A percentile compares a stretch with the other conserved stretches of the same genome.
These are phyloP conservation scores for Jatropha multifida DNA, from an alignment of 441 rosid species.

Conservation along the genomic window DNA sequence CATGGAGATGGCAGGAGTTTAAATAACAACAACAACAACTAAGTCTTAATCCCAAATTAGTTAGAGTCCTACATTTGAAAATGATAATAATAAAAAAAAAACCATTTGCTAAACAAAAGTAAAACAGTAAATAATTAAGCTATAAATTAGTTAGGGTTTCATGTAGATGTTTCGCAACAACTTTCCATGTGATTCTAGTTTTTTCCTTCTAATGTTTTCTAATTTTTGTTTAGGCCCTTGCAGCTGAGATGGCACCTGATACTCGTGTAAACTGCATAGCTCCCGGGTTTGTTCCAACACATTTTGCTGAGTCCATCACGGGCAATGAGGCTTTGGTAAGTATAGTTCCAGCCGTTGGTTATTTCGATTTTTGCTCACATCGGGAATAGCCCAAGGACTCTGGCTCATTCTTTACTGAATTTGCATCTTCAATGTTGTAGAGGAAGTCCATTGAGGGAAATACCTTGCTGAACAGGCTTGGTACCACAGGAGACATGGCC, in stretches of 20 bases:
- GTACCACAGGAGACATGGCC: conserved; percentile 81
- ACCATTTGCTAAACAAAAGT: no score
- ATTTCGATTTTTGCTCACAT: neutral
- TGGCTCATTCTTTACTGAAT: neutral
- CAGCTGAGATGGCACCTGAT: conserved; percentile 74
- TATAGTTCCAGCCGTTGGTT: conserved; percentile 5
- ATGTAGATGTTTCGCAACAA: no score
- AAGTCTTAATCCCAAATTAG: no score
- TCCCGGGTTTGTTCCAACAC: conserved; percentile 93
- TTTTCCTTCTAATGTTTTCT: neutral
- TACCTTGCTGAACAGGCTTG: conserved; percentile 72
- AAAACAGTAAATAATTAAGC: no score
- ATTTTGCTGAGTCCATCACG: conserved; percentile 61
- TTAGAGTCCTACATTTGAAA: no score
- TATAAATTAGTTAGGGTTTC: no score
- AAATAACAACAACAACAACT: no score
- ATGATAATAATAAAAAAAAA: no score
- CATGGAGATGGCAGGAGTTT: no score
- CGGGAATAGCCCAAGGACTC: neutral
- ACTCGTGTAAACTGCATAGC: conserved; percentile 84
- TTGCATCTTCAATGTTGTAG: conserved; percentile 36
- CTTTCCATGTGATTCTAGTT: no score
- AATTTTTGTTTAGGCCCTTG: conserved; percentile 59
- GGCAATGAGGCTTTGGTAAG: conserved; percentile 51
- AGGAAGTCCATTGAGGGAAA: conserved; percentile 45